These are phyloP conservation scores for Eutrema yunnanense DNA, from an alignment of 345 rosid genomes.

Conservation along the genomic window DNA sequence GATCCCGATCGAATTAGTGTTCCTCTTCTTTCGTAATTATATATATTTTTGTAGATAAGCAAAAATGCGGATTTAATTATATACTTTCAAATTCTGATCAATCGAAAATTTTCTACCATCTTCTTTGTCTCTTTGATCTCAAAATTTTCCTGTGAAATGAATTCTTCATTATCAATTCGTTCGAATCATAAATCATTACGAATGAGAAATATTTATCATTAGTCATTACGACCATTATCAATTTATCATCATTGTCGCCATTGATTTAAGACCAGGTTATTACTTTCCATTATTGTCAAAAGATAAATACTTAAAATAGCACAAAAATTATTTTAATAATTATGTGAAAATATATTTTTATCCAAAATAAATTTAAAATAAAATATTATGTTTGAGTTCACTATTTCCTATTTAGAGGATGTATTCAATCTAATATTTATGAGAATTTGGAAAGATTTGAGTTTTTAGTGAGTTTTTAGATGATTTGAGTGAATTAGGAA, in stretches of 20 bases:
- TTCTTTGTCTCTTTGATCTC: background rate
- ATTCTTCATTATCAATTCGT: background rate
- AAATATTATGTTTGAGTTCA: no score
- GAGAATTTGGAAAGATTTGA: no score
- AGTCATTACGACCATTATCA: no score
- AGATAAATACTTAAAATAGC: no score
- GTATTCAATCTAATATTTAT: no score
- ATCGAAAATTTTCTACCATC: background rate
- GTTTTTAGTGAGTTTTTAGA: no score
- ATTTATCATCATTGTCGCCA: background rate
- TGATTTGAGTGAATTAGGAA: no score
- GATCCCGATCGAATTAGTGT: background rate
- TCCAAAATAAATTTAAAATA: no score
- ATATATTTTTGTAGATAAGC: background rate
- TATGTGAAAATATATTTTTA: no score
- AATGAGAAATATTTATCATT: background rate
- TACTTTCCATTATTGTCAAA: background rate
- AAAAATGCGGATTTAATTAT: background rate
- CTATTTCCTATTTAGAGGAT: no score
- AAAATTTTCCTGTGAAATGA: background rate
- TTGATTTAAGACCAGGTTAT: background rate
- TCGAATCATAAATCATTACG: background rate
- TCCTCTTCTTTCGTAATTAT: constrained; percentile 38
- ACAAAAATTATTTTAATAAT: no score
- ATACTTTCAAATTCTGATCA: background rate